A percentile compares a stretch with the other conserved stretches of the same genome.
phyloP scores from a whole-genome alignment of 1,284 basidiomycete species.

The Pseudozyma flocculosa region DNA sequence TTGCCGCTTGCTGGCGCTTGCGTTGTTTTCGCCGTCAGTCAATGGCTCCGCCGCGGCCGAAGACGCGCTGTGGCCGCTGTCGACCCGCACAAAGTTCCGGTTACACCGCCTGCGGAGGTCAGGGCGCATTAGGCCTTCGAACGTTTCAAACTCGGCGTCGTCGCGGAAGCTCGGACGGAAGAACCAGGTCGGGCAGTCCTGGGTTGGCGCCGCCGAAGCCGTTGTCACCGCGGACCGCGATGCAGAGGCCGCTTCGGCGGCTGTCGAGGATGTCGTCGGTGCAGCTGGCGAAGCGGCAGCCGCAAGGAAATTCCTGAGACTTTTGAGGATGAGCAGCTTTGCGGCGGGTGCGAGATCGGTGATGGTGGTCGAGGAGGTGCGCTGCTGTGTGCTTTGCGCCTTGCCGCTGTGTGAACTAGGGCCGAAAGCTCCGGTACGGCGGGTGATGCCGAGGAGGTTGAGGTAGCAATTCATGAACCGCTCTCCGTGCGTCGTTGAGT shows the following conservation, averaged over 20 bases:
- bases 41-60: too few species aligned
- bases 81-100: not conserved
- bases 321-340: conserved; percentile 31
- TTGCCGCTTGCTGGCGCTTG: not conserved
- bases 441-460: conserved; percentile 45
- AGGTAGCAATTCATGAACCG: conserved; percentile 46
- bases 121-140: conserved; percentile 24
- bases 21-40: too few species aligned
- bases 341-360: conserved; percentile 18
- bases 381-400: too few species aligned
- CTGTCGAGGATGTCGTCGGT: too few species aligned
- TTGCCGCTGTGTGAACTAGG: too few species aligned
- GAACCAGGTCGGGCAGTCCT: conserved; percentile 43
- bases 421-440: conserved; percentile 12
- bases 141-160: conserved; percentile 39
- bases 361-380: conserved; percentile 17
- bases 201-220: not conserved
- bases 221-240: not conserved
- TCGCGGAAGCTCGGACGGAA: conserved; percentile 40
- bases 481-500: conserved; percentile 35
- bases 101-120: conserved; percentile 1
- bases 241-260: too few species aligned
- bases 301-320: conserved; percentile 16
- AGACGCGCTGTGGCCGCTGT: not conserved
- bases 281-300: not conserved